Percentiles rank a stretch among this genome's conserved stretches.
Conservation (phyloP, 768 basidiomycete genomes). For the Amanita rubescens region DNA sequence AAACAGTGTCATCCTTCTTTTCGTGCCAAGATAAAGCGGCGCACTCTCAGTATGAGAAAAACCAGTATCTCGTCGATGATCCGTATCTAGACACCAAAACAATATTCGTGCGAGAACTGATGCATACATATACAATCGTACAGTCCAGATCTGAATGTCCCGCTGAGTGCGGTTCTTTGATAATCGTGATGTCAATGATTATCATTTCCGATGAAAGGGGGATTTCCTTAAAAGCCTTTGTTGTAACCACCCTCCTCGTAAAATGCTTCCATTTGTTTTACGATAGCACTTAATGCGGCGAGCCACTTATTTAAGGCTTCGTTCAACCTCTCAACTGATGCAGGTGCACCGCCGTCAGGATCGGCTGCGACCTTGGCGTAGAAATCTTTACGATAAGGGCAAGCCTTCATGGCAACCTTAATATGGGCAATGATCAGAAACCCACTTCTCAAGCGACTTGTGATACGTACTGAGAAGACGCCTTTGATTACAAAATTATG, state of each 20-base stretch:
- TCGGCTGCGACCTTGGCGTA: slow-evolving; percentile 61
- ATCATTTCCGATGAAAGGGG: neutral
- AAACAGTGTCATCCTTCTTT: neutral
- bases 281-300: slow-evolving; percentile 48
- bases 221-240: slow-evolving; percentile 33
- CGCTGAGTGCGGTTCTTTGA: neutral
- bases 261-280: slow-evolving; percentile 47
- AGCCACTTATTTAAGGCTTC: slow-evolving; percentile 62
- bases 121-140: neutral
- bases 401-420: slow-evolving; percentile 58
- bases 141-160: neutral
- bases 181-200: neutral
- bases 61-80: neutral
- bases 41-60: neutral
- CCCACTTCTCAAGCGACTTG: neutral
- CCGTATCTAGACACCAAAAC: neutral
- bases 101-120: neutral
- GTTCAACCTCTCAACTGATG: slow-evolving; percentile 42
- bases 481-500: slow-evolving; percentile 76
- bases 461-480: slow-evolving; percentile 42
- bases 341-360: slow-evolving; percentile 41
- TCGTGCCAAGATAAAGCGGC: neutral
- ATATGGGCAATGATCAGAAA: neutral
- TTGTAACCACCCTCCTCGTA: slow-evolving; percentile 54
- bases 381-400: slow-evolving; percentile 62